A percentile compares a stretch with the other conserved stretches of the same genome.
Evolutionary conservation across 768 basidiomycete species (phyloP).

Genomic region (Tulasnella sp.): DNA sequence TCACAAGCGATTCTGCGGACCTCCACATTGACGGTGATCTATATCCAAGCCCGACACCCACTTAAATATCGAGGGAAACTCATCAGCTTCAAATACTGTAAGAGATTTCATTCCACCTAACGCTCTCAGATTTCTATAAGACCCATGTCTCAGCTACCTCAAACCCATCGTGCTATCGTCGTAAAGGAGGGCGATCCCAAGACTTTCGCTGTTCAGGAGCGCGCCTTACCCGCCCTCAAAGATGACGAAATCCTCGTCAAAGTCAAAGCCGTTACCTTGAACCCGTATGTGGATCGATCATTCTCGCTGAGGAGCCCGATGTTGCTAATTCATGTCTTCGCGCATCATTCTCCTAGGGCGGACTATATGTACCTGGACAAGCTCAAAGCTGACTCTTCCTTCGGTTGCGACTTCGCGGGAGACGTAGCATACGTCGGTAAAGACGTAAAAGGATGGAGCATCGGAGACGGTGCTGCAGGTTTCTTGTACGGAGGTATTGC

Average conservation of each 20-base stretch:
- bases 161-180: not conserved
- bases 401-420: conserved; percentile 19
- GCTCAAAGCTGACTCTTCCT: conserved; percentile 4
- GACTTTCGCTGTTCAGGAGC: not conserved
- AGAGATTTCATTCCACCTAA: no score
- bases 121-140: not conserved
- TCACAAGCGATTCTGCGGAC: no score
- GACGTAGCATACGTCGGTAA: conserved; percentile 17
- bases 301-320: no score
- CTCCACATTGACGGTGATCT: no score
- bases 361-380: conserved; percentile 3
- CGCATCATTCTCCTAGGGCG: not conserved
- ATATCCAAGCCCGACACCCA: no score
- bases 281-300: conserved; percentile 9
- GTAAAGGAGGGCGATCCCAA: not conserved
- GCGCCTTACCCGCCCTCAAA: not conserved
- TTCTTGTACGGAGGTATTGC: conserved; percentile 2
- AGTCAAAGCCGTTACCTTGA: conserved; percentile 15
- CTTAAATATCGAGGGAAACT: no score
- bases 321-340: no score
- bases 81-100: no score
- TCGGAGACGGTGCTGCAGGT: conserved; percentile 18
- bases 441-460: conserved; percentile 15
- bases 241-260: conserved; percentile 13
- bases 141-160: not conserved